phyloP scores from a whole-genome alignment of 305 asterid genomes.

The Solanum chacoense region DNA sequence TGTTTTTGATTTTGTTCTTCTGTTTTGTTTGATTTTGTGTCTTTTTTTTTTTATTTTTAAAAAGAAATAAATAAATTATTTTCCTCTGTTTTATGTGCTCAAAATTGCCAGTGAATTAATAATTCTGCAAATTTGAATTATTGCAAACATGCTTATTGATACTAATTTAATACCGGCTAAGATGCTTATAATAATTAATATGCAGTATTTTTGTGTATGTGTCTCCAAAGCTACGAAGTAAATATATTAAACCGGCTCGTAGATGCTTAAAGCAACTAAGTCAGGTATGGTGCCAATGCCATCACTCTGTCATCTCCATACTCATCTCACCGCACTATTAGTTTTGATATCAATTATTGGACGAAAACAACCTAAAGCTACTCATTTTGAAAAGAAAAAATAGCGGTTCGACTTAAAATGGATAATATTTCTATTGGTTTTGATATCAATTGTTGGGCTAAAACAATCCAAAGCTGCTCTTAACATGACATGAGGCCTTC shows the following conservation, averaged over 20 bases:
- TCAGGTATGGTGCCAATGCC: accelerated
- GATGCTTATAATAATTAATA: neutral
- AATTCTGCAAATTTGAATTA: neutral
- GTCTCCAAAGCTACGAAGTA: neutral
- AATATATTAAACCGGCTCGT: neutral
- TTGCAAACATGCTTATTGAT: neutral
- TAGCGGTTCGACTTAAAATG: neutral
- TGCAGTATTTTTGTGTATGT: neutral
- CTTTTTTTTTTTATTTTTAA: too few relatives aligned
- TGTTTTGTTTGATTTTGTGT: neutral
- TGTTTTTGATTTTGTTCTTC: neutral
- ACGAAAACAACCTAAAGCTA: neutral
- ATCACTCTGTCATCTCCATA: neutral
- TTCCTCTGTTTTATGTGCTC: neutral
- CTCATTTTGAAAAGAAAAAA: too few relatives aligned
- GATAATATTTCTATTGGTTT: neutral
- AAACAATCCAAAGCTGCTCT: neutral
- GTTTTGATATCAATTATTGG: neutral
- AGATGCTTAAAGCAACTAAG: neutral
- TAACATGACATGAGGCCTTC: neutral
- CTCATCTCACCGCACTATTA: neutral
- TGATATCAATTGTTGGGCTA: neutral
- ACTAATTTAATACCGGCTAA: neutral
- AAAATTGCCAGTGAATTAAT: neutral
- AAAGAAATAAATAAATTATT: neutral